phyloP scores from a whole-genome alignment of 805 yeast species.

The Wickerhamomyces bovis region DNA sequence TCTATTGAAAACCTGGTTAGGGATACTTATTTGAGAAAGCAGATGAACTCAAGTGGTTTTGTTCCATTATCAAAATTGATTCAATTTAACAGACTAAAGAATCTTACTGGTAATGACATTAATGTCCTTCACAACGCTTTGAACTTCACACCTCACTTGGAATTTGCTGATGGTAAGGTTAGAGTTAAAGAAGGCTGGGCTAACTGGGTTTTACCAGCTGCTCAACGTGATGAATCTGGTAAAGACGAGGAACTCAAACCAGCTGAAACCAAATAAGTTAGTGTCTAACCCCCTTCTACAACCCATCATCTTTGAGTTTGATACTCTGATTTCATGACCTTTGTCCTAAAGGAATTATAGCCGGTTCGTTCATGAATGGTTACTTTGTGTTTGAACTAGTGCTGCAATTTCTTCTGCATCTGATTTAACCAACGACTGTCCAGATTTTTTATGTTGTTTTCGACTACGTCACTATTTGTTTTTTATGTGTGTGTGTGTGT shows the following conservation, averaged over 20 bases:
- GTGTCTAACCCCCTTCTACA: not conserved
- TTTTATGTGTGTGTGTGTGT: too few relatives aligned
- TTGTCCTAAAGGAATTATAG: not conserved
- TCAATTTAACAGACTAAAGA: slow-evolving; percentile 68
- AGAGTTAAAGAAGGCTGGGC: slow-evolving; percentile 53
- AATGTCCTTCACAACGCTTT: slow-evolving; percentile 25
- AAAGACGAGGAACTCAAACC: slow-evolving; percentile 29
- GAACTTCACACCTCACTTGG: slow-evolving; percentile 19
- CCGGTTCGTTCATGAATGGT: not conserved
- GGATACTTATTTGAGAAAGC: slow-evolving; percentile 75
- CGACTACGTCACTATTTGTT: too few relatives aligned
- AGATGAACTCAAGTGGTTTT: slow-evolving; percentile 74
- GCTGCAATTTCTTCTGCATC: not conserved
- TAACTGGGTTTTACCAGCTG: slow-evolving; percentile 61
- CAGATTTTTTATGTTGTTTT: not conserved
- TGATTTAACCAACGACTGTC: not conserved
- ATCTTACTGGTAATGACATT: slow-evolving; percentile 50
- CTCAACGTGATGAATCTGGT: slow-evolving; percentile 42
- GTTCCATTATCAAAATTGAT: slow-evolving; percentile 58
- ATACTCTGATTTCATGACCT: not conserved
- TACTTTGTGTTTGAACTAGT: not conserved
- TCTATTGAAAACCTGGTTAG: slow-evolving; percentile 79
- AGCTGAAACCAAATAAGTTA: not conserved
- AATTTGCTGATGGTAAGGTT: slow-evolving; percentile 37
- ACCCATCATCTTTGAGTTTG: not conserved